Conservation (phyloP, 2,329 filamentous ascomycete species). For the Aspergillus viridinutans region DNA sequence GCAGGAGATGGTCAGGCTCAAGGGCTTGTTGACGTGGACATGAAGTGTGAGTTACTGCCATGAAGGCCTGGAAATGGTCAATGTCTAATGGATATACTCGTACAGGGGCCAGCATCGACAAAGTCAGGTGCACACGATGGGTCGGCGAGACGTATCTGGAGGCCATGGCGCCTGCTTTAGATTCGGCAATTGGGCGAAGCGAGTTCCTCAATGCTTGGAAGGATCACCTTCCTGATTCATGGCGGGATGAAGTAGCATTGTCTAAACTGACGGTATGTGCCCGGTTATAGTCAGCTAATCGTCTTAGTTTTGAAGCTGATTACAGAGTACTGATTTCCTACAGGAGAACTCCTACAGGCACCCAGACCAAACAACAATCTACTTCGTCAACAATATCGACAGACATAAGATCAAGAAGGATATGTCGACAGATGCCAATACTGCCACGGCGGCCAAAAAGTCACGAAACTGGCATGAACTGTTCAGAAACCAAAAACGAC, state of each 20-base stretch:
- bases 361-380: conserved; percentile 35
- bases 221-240: conserved; percentile 41
- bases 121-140: conserved; percentile 30
- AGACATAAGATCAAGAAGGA: conserved; percentile 26
- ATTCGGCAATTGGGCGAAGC: conserved; percentile 26
- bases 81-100: background rate
- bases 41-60: conserved; percentile 35
- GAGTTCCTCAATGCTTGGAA: conserved; percentile 40
- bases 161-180: conserved; percentile 29
- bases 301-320: background rate
- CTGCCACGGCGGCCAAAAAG: conserved; percentile 28
- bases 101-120: conserved; percentile 40
- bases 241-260: conserved; percentile 33
- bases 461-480: conserved; percentile 43
- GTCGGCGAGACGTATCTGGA: conserved; percentile 40
- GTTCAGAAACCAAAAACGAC: conserved; percentile 34
- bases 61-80: background rate
- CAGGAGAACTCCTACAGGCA: conserved; percentile 31
- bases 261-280: conserved; percentile 31
- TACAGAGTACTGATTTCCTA: conserved; percentile 5
- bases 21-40: conserved; percentile 17
- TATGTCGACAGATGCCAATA: conserved; percentile 17
- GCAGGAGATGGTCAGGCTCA: conserved; percentile 13
- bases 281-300: background rate
- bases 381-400: conserved; percentile 30